Evolutionary conservation across 2,329 filamentous ascomycete genomes (phyloP).

Genomic region (Colletotrichum cereale): DNA sequence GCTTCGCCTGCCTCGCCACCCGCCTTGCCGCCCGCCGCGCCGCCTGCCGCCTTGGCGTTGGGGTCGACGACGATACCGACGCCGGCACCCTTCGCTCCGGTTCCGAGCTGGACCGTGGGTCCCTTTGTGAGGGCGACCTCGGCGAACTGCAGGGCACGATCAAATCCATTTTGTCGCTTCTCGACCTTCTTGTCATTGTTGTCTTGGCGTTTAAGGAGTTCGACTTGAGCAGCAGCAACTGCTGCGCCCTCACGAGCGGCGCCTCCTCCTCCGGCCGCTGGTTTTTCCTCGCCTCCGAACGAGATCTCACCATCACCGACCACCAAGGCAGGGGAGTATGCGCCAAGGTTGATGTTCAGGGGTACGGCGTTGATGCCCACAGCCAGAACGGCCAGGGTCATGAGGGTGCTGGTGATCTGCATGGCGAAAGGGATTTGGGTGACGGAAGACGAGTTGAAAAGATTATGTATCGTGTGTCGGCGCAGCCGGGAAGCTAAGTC

Average conservation of each 20-base stretch:
- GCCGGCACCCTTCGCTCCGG: constrained; percentile 53
- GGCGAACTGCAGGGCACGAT: constrained; percentile 55
- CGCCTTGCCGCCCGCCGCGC: constrained; percentile 41
- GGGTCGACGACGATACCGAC: constrained; percentile 57
- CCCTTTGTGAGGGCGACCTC: constrained; percentile 55
- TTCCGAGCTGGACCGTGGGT: constrained; percentile 56
- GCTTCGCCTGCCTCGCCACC: constrained; percentile 28
- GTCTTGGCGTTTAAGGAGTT: constrained; percentile 7
- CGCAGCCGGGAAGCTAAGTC: constrained; percentile 29
- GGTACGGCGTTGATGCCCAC: constrained; percentile 47
- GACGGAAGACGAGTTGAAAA: not conserved
- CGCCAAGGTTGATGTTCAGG: constrained; percentile 52
- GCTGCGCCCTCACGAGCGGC: constrained; percentile 13
- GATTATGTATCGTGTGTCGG: constrained; percentile 17
- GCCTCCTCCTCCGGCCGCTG: constrained; percentile 28
- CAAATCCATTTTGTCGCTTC: constrained; percentile 56
- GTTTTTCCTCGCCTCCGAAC: constrained; percentile 51
- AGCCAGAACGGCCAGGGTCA: constrained; percentile 46
- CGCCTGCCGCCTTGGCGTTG: constrained; percentile 44
- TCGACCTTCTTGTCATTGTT: constrained; percentile 40
- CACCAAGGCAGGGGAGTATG: constrained; percentile 51
- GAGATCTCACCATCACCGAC: constrained; percentile 59
- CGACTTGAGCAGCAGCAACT: constrained; percentile 24
- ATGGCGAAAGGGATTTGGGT: constrained; percentile 11
- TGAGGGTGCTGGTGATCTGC: constrained; percentile 32